Evolutionary conservation across 768 basidiomycete species (phyloP), one percentile per base, ranked within the genome.

Genomic region (Leccinum subgranulosum): DNA sequence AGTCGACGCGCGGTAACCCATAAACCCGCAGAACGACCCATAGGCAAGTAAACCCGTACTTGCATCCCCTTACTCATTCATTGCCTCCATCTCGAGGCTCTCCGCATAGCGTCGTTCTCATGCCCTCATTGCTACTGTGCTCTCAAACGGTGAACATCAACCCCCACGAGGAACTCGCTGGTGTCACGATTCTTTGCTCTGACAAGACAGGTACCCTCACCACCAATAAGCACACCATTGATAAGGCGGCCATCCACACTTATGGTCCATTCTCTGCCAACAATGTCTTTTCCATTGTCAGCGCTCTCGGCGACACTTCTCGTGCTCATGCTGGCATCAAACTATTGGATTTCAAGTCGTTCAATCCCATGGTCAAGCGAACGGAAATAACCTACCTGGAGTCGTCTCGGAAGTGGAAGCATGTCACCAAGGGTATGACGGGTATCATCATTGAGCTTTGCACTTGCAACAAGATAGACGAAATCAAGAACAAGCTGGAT

Each of bases 391-490:
- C 96, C 51, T 98, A 98, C 80, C 88, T 85, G 49, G 95, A 97
- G 73, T 81, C 92, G 9, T 81, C 90, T n/a, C 95, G 96, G 75
- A 92, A 90, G 75, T 84, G 98, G 65, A 97, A 96, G 85, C 92
- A 96, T 68, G 96, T 96, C 69, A 97, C 96, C 72, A 98, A 98
- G 88, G 96, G 96, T 73, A 98, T 98, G 96, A 98, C 96, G 47
- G 96, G 94, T 79, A 90, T 93, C 75, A 94, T 98, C 80, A 94
- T 97, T 70, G 93, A 96, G 56, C 89, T 97, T 50, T 98, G 95
- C 85, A 81, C 91, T 23, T 91, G 96, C 72, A 95, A 97, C 88
- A 98, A 98, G 85, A 91, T 91, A 39, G 87, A 91, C 11, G 93
- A 93, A 60, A 64, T 94, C 46, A 95, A 98, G 83, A 85, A 90